A percentile compares a stretch with the other conserved stretches of the same genome.
These are phyloP conservation scores for Eucommia ulmoides DNA, from an alignment of 257 asterid species.

Conservation along the genomic window DNA sequence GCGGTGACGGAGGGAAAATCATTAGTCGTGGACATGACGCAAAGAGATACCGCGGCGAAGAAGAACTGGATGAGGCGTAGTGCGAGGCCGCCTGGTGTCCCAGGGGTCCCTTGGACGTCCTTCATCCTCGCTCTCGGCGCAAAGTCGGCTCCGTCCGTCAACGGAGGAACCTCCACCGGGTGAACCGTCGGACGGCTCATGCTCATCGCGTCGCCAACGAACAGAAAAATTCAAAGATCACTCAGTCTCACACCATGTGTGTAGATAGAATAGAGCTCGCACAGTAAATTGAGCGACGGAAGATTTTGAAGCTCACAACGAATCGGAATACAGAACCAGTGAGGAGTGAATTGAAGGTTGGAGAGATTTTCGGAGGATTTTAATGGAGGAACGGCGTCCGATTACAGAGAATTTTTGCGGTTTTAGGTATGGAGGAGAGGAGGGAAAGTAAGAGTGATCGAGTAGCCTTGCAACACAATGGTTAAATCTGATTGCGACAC, in stretches of 20 bases:
- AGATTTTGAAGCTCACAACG: too few species aligned
- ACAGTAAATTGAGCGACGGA: too few species aligned
- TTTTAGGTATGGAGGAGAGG: too few species aligned
- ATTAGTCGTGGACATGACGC: background rate
- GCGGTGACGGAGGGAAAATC: slow-evolving; percentile 1
- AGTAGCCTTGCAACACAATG: too few species aligned
- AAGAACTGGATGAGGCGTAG: background rate
- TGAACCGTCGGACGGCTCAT: slow-evolving; percentile 1
- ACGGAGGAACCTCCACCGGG: slow-evolving; percentile 1
- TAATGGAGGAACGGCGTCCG: too few species aligned
- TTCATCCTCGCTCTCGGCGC: background rate
- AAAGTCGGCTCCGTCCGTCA: background rate
- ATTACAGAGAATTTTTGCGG: too few species aligned
- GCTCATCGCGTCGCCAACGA: background rate
- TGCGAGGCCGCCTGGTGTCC: background rate
- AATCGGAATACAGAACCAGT: too few species aligned
- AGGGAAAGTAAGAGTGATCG: too few species aligned
- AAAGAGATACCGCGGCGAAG: background rate
- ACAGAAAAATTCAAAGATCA: background rate
- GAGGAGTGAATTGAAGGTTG: too few species aligned
- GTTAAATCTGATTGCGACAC: too few species aligned
- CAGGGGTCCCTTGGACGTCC: slow-evolving; percentile 1
- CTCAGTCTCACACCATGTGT: background rate
- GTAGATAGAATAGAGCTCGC: background rate
- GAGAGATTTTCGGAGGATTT: too few species aligned